Evolutionary conservation across 225 moss, liverwort and hornwort genomes (phyloP).

Genomic region (Ulota crispa): DNA sequence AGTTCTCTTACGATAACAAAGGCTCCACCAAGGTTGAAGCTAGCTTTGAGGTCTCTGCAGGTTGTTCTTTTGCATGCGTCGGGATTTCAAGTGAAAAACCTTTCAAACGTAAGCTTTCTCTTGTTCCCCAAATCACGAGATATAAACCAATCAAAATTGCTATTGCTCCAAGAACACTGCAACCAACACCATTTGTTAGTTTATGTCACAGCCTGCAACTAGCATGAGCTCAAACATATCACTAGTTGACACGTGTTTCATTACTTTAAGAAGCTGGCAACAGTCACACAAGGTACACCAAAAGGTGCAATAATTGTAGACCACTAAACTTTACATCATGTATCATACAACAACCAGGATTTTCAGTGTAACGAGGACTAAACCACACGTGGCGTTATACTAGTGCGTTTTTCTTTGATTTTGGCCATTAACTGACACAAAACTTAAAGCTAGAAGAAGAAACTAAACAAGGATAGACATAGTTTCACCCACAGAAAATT

Average conservation of each 20-base stretch:
- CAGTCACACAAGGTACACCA: not conserved
- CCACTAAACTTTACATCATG: not conserved
- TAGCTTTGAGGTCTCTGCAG: not conserved
- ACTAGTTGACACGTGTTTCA: not conserved
- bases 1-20: constrained; percentile 28
- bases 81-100: constrained; percentile 25
- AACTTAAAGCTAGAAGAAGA: not conserved
- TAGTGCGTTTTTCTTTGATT: not conserved
- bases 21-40: constrained; percentile 32
- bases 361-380: not conserved
- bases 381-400: not conserved
- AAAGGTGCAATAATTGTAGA: not conserved
- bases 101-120: constrained; percentile 35
- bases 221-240: not conserved
- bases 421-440: not conserved
- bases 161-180: constrained; percentile 64
- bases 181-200: not conserved
- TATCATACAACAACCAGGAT: not conserved
- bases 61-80: not conserved
- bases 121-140: constrained; percentile 75
- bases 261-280: not conserved
- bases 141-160: constrained; percentile 61
- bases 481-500: not conserved
- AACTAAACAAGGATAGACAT: not conserved
- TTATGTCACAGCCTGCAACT: not conserved